phyloP scores from a whole-genome alignment of 1,284 basidiomycete species.

The Bondarzewia mesenterica region DNA sequence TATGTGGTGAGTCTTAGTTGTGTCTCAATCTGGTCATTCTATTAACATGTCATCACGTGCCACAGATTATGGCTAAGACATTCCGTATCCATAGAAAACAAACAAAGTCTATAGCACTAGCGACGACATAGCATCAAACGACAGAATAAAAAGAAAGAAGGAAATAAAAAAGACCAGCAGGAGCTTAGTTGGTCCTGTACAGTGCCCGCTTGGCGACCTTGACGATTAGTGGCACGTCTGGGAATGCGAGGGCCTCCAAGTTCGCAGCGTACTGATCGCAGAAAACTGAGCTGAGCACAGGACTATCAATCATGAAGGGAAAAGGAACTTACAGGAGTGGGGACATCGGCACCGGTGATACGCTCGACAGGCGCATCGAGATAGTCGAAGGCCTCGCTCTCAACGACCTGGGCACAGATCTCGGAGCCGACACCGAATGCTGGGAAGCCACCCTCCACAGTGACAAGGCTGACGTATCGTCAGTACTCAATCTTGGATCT shows the following conservation, averaged over 20 bases:
- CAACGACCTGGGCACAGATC: constrained; percentile 93
- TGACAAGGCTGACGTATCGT: constrained; percentile 56
- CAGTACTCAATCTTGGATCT: not conserved
- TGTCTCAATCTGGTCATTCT: no score
- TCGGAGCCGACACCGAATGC: constrained; percentile 97
- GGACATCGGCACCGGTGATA: constrained; percentile 94
- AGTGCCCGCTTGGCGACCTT: constrained; percentile 91
- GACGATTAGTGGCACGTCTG: constrained; percentile 78
- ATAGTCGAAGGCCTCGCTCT: constrained; percentile 95
- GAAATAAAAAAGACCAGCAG: not conserved
- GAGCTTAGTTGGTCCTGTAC: constrained; percentile 69
- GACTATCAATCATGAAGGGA: constrained; percentile 2
- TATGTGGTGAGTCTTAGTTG: no score
- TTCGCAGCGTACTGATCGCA: constrained; percentile 78
- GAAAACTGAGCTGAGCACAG: constrained; percentile 8
- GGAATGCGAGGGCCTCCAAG: constrained; percentile 88
- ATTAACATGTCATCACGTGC: no score
- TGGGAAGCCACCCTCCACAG: constrained; percentile 98
- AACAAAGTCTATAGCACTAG: constrained; percentile 15
- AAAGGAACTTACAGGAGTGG: constrained; percentile 74
- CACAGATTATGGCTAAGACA: no score
- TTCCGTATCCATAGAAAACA: no score
- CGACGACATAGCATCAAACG: constrained; percentile 12
- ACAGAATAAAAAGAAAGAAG: constrained; percentile 8
- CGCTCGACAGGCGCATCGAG: constrained; percentile 97